Conservation (phyloP, 495 filamentous ascomycete genomes). For the Hypoxylon perforatum region DNA sequence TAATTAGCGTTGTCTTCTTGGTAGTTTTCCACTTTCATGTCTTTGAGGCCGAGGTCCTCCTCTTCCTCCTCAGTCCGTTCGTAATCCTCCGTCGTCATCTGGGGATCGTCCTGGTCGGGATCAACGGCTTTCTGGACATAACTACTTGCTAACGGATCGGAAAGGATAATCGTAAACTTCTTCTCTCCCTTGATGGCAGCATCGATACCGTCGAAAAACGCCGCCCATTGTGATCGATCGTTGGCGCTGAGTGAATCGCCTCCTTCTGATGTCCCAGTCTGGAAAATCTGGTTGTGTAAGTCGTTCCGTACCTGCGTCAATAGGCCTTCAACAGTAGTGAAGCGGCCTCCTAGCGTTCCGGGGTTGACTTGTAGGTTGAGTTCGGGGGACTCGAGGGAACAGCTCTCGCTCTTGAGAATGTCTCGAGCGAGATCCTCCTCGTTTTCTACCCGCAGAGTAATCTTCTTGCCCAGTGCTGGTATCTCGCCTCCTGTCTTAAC, state of each 20-base stretch:
- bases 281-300: slow-evolving; percentile 84
- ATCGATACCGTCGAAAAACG: slow-evolving; percentile 81
- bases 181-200: slow-evolving; percentile 82
- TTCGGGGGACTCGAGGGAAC: slow-evolving; percentile 83
- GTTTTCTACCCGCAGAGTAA: slow-evolving; percentile 78
- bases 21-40: slow-evolving; percentile 94
- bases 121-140: slow-evolving; percentile 90
- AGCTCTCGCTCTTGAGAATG: slow-evolving; percentile 96
- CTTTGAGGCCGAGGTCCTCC: slow-evolving; percentile 86
- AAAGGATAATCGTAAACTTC: slow-evolving; percentile 86
- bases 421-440: slow-evolving; percentile 86
- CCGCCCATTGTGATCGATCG: slow-evolving; percentile 76
- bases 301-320: slow-evolving; percentile 94
- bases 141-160: slow-evolving; percentile 88
- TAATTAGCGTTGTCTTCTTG: slow-evolving; percentile 60
- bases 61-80: slow-evolving; percentile 88
- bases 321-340: slow-evolving; percentile 95
- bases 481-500: slow-evolving; percentile 96
- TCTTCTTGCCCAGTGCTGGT: slow-evolving; percentile 85
- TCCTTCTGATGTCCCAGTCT: slow-evolving; percentile 64
- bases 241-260: slow-evolving; percentile 77
- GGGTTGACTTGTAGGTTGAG: slow-evolving; percentile 85
- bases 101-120: slow-evolving; percentile 75
- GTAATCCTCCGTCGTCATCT: slow-evolving; percentile 87
- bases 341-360: slow-evolving; percentile 93